Evolutionary conservation across 2,329 filamentous ascomycete genomes (phyloP).

Genomic region (Aphanocladium album): DNA sequence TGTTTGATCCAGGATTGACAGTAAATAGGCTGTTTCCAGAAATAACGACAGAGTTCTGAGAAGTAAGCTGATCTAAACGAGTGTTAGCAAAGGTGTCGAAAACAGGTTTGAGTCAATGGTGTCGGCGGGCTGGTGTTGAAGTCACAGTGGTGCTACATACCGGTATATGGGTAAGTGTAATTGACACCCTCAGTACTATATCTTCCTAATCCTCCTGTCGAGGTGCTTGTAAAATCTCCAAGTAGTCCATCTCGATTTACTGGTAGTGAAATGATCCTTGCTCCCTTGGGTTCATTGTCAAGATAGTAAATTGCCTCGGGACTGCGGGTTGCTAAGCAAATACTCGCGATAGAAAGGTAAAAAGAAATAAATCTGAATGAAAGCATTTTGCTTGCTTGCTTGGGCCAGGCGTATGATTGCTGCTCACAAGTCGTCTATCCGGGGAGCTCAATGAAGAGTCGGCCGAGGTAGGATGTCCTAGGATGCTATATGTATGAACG

Average conservation of each 20-base stretch:
- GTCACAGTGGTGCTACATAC: not conserved
- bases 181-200: not conserved
- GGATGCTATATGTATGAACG: too few species aligned
- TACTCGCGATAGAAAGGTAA: too few species aligned
- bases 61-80: not conserved
- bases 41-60: not conserved
- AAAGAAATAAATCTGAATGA: too few species aligned
- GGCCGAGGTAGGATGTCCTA: too few species aligned
- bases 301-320: not conserved
- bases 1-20: not conserved
- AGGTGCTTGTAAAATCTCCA: not conserved
- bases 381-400: too few species aligned
- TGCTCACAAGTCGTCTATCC: too few species aligned
- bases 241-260: not conserved
- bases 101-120: too few species aligned
- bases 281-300: not conserved
- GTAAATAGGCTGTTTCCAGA: not conserved
- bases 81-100: too few species aligned
- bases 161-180: not conserved
- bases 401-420: too few species aligned
- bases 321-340: too few species aligned
- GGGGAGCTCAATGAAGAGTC: too few species aligned
- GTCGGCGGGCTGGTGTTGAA: too few species aligned
- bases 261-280: not conserved
- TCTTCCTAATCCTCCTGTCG: not conserved